Percentiles rank a stretch among this genome's conserved stretches.
Conservation (phyloP, 306 rosid species). For the Luffa aegyptiaca region DNA sequence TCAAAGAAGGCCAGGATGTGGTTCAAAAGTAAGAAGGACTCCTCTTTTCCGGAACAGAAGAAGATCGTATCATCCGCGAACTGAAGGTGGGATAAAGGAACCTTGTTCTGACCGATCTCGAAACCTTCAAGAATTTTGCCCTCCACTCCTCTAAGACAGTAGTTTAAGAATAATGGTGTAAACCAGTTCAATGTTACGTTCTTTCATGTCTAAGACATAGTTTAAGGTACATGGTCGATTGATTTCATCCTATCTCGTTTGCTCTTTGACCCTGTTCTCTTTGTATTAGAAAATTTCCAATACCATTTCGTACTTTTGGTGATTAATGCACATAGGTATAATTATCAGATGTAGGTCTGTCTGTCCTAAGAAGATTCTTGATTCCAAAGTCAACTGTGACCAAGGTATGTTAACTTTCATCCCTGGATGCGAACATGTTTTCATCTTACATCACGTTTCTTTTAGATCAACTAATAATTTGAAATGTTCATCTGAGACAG, state of each 20-base stretch:
- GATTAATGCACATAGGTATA: slow-evolving; percentile 17
- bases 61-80: too few relatives aligned
- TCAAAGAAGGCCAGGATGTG: too few relatives aligned
- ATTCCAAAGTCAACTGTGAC: slow-evolving; percentile 40
- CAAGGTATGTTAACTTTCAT: slow-evolving; percentile 50
- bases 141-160: too few relatives aligned
- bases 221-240: background rate
- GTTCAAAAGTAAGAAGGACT: too few relatives aligned
- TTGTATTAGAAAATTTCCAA: background rate
- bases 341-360: slow-evolving; percentile 84
- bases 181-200: background rate
- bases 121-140: too few relatives aligned
- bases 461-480: slow-evolving; percentile 28
- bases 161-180: background rate
- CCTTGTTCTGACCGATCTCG: too few relatives aligned
- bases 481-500: slow-evolving; percentile 62
- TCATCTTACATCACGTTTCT: slow-evolving; percentile 15
- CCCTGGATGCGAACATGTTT: slow-evolving; percentile 9
- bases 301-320: background rate
- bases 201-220: background rate
- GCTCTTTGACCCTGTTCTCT: background rate
- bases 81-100: too few relatives aligned
- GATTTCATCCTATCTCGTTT: background rate
- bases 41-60: too few relatives aligned
- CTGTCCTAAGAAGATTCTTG: slow-evolving; percentile 83